A percentile compares a stretch with the other conserved stretches of the same genome.
These are phyloP conservation scores for Backusella tuberculispora DNA, from an alignment of 192 early-diverging fungal genomes.

Conservation along the genomic window DNA sequence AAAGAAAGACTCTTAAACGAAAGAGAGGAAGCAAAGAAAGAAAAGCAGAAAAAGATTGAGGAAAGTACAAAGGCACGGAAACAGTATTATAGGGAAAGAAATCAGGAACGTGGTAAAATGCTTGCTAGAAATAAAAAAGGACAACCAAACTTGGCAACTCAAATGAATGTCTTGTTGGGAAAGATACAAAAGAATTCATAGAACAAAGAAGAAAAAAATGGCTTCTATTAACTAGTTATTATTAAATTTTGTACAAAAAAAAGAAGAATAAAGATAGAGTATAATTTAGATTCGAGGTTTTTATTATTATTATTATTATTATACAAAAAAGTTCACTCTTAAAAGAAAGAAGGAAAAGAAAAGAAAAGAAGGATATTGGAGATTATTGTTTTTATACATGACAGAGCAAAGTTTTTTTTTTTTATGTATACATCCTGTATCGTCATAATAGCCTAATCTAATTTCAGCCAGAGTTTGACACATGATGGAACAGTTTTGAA, in stretches of 20 bases:
- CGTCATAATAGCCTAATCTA: background rate
- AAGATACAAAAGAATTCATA: constrained; percentile 33
- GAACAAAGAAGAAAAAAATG: constrained; percentile 16
- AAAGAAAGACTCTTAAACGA: constrained; percentile 20
- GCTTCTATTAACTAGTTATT: no score
- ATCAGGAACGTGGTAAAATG: constrained; percentile 40
- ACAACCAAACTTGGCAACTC: constrained; percentile 42
- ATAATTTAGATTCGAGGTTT: no score
- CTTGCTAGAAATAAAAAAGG: constrained; percentile 37
- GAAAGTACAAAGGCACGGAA: constrained; percentile 31
- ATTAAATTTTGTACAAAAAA: no score
- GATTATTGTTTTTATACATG: no score
- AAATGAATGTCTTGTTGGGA: constrained; percentile 40
- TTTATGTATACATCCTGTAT: no score
- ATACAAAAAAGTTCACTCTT: no score
- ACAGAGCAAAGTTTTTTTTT: no score
- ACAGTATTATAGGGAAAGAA: constrained; percentile 40
- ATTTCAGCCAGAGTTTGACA: background rate
- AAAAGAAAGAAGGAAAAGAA: no score
- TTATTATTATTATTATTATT: no score
- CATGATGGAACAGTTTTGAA: background rate
- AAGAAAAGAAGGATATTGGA: no score
- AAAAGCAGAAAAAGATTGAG: constrained; percentile 20
- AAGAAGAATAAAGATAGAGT: no score
- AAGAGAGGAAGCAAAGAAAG: constrained; percentile 23